Evolutionary conservation across 257 asterid genomes (phyloP).

Genomic region (Petunia secreta): DNA sequence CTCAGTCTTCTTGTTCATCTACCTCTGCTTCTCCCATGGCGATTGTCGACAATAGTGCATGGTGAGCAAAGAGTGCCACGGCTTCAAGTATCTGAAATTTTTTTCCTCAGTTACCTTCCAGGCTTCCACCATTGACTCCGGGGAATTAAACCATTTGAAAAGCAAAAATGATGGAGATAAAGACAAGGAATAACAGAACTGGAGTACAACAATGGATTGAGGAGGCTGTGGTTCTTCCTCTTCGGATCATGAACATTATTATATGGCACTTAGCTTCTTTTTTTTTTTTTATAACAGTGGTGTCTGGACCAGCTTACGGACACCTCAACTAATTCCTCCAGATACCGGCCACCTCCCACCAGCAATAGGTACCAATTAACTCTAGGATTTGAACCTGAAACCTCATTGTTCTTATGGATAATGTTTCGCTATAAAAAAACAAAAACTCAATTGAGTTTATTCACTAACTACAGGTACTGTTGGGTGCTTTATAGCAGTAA

Average conservation of each 20-base stretch:
- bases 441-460: background rate
- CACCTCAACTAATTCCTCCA: too few relatives aligned
- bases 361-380: too few relatives aligned
- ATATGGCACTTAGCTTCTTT: background rate
- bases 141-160: slow-evolving; percentile 70
- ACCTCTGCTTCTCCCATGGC: slow-evolving; percentile 49
- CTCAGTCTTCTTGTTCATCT: slow-evolving; percentile 32
- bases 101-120: slow-evolving; percentile 33
- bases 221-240: slow-evolving; percentile 47
- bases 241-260: slow-evolving; percentile 20
- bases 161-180: slow-evolving; percentile 66
- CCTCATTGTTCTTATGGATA: background rate
- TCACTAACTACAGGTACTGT: background rate
- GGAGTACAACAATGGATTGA: slow-evolving; percentile 73
- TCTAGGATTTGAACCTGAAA: too few relatives aligned
- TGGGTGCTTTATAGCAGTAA: background rate
- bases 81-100: slow-evolving; percentile 62
- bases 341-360: too few relatives aligned
- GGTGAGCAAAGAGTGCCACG: slow-evolving; percentile 11
- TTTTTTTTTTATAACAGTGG: background rate
- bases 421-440: too few relatives aligned
- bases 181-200: slow-evolving; percentile 60
- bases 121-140: slow-evolving; percentile 61
- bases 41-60: slow-evolving; percentile 54
- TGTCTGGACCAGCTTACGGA: too few relatives aligned